Base-by-base conservation (phyloP, 2,329 filamentous ascomycete genomes). In the Cladobotryum mycophilum region DNA sequence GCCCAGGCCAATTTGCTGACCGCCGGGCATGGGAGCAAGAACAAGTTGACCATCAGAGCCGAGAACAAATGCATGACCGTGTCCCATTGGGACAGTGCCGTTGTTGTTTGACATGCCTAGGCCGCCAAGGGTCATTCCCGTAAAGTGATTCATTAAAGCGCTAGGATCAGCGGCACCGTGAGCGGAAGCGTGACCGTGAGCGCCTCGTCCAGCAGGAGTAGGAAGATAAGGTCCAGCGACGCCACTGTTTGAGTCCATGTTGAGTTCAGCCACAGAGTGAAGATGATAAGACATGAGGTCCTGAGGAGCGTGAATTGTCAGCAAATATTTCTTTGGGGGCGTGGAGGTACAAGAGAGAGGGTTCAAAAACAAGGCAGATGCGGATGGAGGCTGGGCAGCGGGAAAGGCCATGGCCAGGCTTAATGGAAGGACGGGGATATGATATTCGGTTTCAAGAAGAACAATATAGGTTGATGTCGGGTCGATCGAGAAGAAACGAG, bases 21-120 rank as follows among this genome's bases (percentile, higher is more conserved):
- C 60, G 20, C 61, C 53, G 18, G 63, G 58, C 56, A 72, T 64
- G 18, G 68, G 64, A 41, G 69, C 62, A 36, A 73, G 59, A 42
- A 71, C 60, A 43, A 70, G 64, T 30, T 70, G 66, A 20, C 68
- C 67, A 53, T 74, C 70, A 9, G 69, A 59, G 33, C 64, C 63
- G 45, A 72, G 52, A 60, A 72, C 63, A 58, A 69, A 71, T 2
- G 66, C 57, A 30, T 66, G 61, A 9, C 58, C 62, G 47, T 65
- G 66, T n/a, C 61, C 65, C 56, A 72, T 59, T 38, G 65, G 62
- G 30, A 65, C 56, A 8, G 60, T 57, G 34, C 58, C 61, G 48
- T 58, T 49, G 45, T 56, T 61, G 54, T 59, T 63, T 25, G 61
- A 56, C 58, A 70, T 67, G 47, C 61, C 57, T 56, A 70, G 61